phyloP scores from a whole-genome alignment of 371 early-diverging fungal genomes.

The Umbelopsis sp. region DNA sequence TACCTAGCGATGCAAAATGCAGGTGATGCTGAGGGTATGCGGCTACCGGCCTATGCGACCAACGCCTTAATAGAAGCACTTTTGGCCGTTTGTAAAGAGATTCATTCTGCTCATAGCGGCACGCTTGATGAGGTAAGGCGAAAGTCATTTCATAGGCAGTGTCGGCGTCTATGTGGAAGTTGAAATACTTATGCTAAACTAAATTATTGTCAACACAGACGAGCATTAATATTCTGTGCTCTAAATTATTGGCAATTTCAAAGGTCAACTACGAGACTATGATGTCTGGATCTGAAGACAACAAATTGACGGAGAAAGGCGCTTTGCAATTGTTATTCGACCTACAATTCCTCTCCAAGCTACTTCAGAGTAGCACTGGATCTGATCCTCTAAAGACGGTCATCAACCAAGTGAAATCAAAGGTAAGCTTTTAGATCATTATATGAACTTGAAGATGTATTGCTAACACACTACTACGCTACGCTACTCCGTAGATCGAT shows the following conservation, averaged over 20 bases:
- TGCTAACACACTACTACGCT: neutral
- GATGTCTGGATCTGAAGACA: slow-evolving; percentile 12
- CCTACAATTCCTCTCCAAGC: slow-evolving; percentile 40
- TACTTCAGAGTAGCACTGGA: slow-evolving; percentile 38
- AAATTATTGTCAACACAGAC: neutral
- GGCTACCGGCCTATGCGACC: slow-evolving; percentile 54
- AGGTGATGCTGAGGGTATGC: slow-evolving; percentile 30
- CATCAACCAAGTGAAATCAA: slow-evolving; percentile 25
- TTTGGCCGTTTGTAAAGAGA: slow-evolving; percentile 51
- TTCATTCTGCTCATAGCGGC: slow-evolving; percentile 46
- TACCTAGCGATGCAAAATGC: neutral
- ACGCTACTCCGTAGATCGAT: slow-evolving; percentile 46
- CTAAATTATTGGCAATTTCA: neutral
- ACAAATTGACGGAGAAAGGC: slow-evolving; percentile 51
- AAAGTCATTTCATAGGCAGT: slow-evolving; percentile 5
- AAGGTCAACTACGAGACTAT: neutral
- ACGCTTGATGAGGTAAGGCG: slow-evolving; percentile 42
- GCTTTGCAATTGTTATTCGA: slow-evolving; percentile 61
- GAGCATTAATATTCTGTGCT: slow-evolving; percentile 4
- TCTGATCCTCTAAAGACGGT: slow-evolving; percentile 18
- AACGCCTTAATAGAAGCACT: slow-evolving; percentile 39
- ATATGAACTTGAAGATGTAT: neutral
- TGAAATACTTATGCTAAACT: neutral
- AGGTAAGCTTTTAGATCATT: slow-evolving; percentile 26
- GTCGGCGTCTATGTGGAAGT: slow-evolving; percentile 16